Evolutionary conservation across 495 filamentous ascomycete species (phyloP).

Genomic region (Glonium stellatum): DNA sequence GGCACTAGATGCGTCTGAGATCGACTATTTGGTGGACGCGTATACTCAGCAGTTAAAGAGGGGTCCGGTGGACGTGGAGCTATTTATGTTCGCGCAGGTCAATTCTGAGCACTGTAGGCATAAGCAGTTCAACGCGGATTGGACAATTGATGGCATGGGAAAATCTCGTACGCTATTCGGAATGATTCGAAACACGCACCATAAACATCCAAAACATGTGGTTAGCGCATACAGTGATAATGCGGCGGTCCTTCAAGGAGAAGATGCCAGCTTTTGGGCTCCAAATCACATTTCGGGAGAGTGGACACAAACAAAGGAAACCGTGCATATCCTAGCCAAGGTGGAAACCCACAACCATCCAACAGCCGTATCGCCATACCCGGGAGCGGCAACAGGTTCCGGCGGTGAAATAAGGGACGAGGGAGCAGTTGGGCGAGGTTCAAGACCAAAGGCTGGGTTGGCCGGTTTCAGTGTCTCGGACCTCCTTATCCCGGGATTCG

Average conservation of each 20-base stretch:
- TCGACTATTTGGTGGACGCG: constrained; percentile 84
- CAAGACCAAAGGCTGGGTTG: constrained; percentile 86
- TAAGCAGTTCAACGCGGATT: constrained; percentile 91
- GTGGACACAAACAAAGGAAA: constrained; percentile 83
- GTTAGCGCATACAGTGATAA: constrained; percentile 97
- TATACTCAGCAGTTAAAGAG: constrained; percentile 66
- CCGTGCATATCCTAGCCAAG: constrained; percentile 82
- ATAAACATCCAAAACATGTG: constrained; percentile 65
- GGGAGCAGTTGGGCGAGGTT: constrained; percentile 87
- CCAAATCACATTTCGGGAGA: constrained; percentile 75
- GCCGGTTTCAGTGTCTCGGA: constrained; percentile 92
- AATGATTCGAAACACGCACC: constrained; percentile 94
- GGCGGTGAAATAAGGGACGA: constrained; percentile 95
- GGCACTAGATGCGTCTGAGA: constrained; percentile 79
- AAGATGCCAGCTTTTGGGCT: constrained; percentile 70
- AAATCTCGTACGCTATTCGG: constrained; percentile 76
- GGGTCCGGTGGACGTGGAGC: constrained; percentile 81
- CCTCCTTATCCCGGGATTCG: constrained; percentile 73
- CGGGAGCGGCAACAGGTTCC: constrained; percentile 87
- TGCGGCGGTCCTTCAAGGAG: constrained; percentile 82
- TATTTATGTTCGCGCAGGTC: constrained; percentile 99
- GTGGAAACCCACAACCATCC: constrained; percentile 98
- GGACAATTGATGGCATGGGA: constrained; percentile 85
- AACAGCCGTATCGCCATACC: constrained; percentile 82
- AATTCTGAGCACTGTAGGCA: constrained; percentile 74